These are phyloP conservation scores for Clitopilus passeckerianus DNA, from an alignment of 768 basidiomycete genomes.

Conservation along the genomic window DNA sequence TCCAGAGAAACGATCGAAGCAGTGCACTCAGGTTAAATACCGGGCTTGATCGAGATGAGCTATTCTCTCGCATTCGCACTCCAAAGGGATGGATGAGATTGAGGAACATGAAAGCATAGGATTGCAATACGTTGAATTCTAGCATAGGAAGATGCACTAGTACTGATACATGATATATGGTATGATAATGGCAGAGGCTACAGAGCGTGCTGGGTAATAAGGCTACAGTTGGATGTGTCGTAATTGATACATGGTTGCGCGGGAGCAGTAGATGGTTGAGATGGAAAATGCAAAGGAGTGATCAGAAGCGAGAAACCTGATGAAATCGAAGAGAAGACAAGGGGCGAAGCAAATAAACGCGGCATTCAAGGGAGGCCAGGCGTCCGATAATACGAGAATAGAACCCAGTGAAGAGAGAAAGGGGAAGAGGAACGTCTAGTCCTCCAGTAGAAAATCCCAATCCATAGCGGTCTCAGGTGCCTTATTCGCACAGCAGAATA, in stretches of 20 bases:
- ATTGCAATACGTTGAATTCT: background rate
- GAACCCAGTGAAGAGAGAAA: conserved; percentile 9
- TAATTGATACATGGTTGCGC: background rate
- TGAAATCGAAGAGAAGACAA: conserved; percentile 1
- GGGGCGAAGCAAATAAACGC: conserved; percentile 5
- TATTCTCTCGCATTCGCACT: background rate
- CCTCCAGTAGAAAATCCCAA: conserved; percentile 79
- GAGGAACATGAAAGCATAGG: background rate
- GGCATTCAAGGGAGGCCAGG: conserved; percentile 4
- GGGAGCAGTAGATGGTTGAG: background rate
- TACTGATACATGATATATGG: background rate
- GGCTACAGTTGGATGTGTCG: background rate
- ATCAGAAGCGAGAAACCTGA: background rate
- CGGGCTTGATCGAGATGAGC: background rate
- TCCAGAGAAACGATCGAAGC: background rate
- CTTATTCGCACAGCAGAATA: conserved; percentile 57
- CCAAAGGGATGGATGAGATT: background rate
- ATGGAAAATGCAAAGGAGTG: background rate
- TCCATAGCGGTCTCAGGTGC: conserved; percentile 54
- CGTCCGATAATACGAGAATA: background rate
- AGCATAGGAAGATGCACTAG: background rate
- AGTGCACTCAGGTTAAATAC: background rate
- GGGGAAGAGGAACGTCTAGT: conserved; percentile 28
- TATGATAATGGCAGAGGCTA: background rate
- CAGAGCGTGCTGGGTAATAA: background rate